Base-by-base conservation (phyloP, 2,329 filamentous ascomycete species). In the Xylariaceae sp. region DNA sequence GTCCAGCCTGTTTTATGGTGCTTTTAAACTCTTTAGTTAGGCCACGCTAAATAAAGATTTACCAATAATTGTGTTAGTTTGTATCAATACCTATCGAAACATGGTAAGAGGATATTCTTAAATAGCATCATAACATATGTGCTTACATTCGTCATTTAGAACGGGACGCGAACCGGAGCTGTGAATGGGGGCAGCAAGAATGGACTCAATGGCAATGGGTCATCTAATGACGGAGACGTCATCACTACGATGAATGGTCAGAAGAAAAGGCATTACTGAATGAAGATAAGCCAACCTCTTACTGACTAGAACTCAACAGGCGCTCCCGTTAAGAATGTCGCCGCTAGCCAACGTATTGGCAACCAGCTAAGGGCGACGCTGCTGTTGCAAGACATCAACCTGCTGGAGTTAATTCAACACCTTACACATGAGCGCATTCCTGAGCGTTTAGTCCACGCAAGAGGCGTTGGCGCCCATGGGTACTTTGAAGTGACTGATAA, bases 401-500 rank as follows among this genome's bases (percentile, higher is more conserved):
- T 59, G 18, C 23, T 57, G 3, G 54, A 64, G 24, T 36, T 63
- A 13, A 58, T 66, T 16, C 57, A 62, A 42, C 64, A 66, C 33
- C 45, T 66, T 6, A 60, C 59, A 3, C 62, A 62, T 36, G 62
- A 65, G 47, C 60, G 62, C 11, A 66, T 65, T 16, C 64, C 61
- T 1, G 64, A 66, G 41, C 57, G 64, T 8, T 42, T 59, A 20
- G 64, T 66, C 2, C 64, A 66, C 27, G 62, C 64, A 10, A 50
- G 57, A 18, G 64, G 57, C 2, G 50, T 50, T 10, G 58, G 55
- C 6, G 61, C 64, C 1, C 55, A 50, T 26, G 64, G 64, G 5
- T 63, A 64, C 23, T 66, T 66, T 42, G 59, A 64, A 15, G 57
- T 64, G 16, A 66, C 64, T 1, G 53, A 66, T 24, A 50, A 59